These are phyloP conservation scores for Cyclocybe cylindracea DNA, from an alignment of 768 basidiomycete genomes.

Conservation along the genomic window DNA sequence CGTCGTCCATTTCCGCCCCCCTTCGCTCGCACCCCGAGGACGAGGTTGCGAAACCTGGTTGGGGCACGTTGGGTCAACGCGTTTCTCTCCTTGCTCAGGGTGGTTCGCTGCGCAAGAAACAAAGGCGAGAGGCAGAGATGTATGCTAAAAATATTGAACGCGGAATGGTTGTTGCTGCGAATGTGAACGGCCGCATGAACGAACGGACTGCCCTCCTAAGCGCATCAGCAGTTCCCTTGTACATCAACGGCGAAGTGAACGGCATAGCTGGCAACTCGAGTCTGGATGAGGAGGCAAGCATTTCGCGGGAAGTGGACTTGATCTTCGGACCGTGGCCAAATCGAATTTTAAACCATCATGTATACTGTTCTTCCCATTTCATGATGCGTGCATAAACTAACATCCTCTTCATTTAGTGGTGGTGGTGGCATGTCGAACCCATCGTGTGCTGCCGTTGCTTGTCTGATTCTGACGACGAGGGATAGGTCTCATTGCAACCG, in stretches of 20 bases:
- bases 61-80: slow-evolving; percentile 64
- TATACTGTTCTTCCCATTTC: slow-evolving; percentile 31
- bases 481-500: slow-evolving; percentile 11
- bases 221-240: slow-evolving; percentile 12
- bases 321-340: slow-evolving; percentile 69
- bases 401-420: slow-evolving; percentile 56
- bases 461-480: slow-evolving; percentile 52
- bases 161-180: slow-evolving; percentile 2
- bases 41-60: slow-evolving; percentile 46
- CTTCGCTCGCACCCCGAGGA: slow-evolving; percentile 59
- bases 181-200: not conserved
- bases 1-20: slow-evolving; percentile 83
- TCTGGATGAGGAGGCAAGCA: slow-evolving; percentile 31
- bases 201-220: slow-evolving; percentile 25
- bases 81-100: slow-evolving; percentile 40
- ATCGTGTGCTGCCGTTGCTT: slow-evolving; percentile 64
- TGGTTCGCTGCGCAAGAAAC: slow-evolving; percentile 14
- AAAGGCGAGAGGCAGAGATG: slow-evolving; percentile 14
- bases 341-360: slow-evolving; percentile 69
- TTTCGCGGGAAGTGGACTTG: slow-evolving; percentile 51
- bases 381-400: not conserved
- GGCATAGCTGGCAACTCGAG: slow-evolving; percentile 10
- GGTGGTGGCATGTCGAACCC: slow-evolving; percentile 78
- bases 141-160: slow-evolving; percentile 11
- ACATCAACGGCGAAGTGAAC: slow-evolving; percentile 12